phyloP scores from a whole-genome alignment of 257 asterid species.

The Solanum phureja region DNA sequence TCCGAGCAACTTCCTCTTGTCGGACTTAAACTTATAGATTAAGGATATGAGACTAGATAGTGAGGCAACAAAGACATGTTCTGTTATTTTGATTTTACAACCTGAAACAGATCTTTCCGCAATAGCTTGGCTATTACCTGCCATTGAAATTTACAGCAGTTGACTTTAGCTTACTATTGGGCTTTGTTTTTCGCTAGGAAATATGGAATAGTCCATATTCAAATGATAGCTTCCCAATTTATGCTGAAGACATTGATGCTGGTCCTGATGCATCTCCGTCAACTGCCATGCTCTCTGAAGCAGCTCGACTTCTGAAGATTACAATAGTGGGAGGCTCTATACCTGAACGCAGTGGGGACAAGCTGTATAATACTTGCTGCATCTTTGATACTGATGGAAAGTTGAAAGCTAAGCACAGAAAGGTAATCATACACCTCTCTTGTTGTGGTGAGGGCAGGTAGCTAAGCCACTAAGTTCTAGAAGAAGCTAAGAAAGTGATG shows the following conservation, averaged over 20 bases:
- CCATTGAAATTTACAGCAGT: background rate
- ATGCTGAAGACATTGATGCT: conserved; percentile 95
- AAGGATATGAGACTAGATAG: background rate
- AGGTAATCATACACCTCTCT: conserved; percentile 37
- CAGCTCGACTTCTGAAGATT: conserved; percentile 54
- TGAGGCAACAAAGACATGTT: background rate
- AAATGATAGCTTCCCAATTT: conserved; percentile 83
- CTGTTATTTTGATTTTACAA: background rate
- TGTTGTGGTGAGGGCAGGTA: background rate
- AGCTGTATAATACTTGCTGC: conserved; percentile 83
- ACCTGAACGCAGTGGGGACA: conserved; percentile 81
- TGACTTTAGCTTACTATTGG: background rate
- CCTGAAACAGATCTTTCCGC: background rate
- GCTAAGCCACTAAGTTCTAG: background rate
- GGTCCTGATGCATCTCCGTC: conserved; percentile 86
- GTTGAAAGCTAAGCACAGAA: conserved; percentile 86
- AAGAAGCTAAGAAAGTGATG: background rate
- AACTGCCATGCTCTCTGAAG: conserved; percentile 86
- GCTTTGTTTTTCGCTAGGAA: conserved; percentile 39
- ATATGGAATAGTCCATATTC: conserved; percentile 97
- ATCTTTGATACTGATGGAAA: conserved; percentile 80
- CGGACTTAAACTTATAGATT: background rate
- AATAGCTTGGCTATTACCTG: background rate
- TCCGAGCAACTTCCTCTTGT: background rate
- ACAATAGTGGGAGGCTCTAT: conserved; percentile 92